Percentiles rank a stretch among this genome's conserved stretches.
These are phyloP conservation scores for Salvia miltiorrhiza DNA, from an alignment of 257 asterid species.

Conservation along the genomic window DNA sequence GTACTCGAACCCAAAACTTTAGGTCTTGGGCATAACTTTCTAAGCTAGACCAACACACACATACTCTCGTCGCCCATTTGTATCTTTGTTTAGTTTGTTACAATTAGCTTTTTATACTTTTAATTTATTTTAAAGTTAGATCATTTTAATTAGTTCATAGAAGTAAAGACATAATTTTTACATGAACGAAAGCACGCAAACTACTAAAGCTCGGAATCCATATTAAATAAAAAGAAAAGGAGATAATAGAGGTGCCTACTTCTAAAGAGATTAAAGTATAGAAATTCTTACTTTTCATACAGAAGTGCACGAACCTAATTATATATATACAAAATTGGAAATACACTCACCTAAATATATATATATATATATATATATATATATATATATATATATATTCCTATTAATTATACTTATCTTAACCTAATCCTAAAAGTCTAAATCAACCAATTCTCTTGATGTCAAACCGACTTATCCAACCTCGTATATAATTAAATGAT, in stretches of 20 bases:
- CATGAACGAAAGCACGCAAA: background rate
- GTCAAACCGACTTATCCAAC: background rate
- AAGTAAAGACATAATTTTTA: background rate
- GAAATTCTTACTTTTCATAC: background rate
- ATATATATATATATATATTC: no score
- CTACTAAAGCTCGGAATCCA: background rate
- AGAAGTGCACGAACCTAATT: background rate
- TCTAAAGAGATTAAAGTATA: background rate
- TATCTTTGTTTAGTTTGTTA: no score
- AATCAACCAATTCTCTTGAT: background rate
- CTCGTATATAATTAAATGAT: background rate
- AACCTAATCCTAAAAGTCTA: slow-evolving; percentile 2
- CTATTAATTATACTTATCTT: background rate
- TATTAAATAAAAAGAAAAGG: background rate
- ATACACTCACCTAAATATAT: background rate
- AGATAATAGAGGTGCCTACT: background rate
- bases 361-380: no score
- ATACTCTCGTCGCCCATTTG: no score
- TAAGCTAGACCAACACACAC: no score
- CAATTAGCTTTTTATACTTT: no score
- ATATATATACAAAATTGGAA: background rate
- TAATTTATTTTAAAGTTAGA: background rate
- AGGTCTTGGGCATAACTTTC: no score
- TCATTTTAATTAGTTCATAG: background rate
- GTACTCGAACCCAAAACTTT: no score